These are phyloP conservation scores for Xerocomellus amylosporus DNA, from an alignment of 768 basidiomycete species.

Conservation along the genomic window DNA sequence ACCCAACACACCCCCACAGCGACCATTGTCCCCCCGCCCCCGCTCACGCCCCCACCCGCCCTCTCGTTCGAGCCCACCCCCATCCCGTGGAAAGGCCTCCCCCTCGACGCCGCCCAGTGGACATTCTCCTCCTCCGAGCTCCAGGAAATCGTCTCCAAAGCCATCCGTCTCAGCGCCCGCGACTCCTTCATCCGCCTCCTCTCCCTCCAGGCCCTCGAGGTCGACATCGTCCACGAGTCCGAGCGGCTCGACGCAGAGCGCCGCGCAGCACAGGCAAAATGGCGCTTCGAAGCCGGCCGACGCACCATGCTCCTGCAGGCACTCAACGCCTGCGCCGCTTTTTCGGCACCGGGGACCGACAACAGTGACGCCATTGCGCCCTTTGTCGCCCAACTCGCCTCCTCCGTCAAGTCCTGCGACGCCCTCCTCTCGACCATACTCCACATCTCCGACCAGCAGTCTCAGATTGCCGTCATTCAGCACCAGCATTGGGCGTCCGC, in stretches of 20 bases:
- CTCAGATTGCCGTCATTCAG: conserved; percentile 57
- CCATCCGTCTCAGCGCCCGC: conserved; percentile 64
- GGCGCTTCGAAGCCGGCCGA: conserved; percentile 63
- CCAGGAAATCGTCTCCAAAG: conserved; percentile 68
- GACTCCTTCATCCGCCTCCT: conserved; percentile 73
- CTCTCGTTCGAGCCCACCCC: conserved; percentile 56
- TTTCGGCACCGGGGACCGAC: background rate
- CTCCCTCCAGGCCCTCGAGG: conserved; percentile 59
- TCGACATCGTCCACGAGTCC: conserved; percentile 54
- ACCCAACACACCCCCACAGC: too few species aligned
- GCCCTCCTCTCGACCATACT: conserved; percentile 55
- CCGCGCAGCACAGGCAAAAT: conserved; percentile 56
- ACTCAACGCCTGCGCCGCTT: conserved; percentile 33
- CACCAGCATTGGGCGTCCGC: conserved; percentile 76
- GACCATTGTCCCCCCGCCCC: conserved; percentile 21
- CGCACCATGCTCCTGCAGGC: conserved; percentile 72
- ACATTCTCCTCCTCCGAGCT: conserved; percentile 51
- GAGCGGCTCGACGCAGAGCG: conserved; percentile 55
- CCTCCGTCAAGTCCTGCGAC: conserved; percentile 59
- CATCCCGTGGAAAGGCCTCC: conserved; percentile 66
- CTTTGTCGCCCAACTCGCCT: conserved; percentile 57
- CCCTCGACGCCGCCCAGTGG: conserved; percentile 69
- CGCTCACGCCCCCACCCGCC: conserved; percentile 47
- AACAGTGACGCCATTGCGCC: conserved; percentile 35
- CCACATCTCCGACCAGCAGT: conserved; percentile 56